Percentiles rank a stretch among this genome's conserved stretches.
phyloP scores from a whole-genome alignment of 2,329 filamentous ascomycete genomes.

The Rasamsonia emersonii region DNA sequence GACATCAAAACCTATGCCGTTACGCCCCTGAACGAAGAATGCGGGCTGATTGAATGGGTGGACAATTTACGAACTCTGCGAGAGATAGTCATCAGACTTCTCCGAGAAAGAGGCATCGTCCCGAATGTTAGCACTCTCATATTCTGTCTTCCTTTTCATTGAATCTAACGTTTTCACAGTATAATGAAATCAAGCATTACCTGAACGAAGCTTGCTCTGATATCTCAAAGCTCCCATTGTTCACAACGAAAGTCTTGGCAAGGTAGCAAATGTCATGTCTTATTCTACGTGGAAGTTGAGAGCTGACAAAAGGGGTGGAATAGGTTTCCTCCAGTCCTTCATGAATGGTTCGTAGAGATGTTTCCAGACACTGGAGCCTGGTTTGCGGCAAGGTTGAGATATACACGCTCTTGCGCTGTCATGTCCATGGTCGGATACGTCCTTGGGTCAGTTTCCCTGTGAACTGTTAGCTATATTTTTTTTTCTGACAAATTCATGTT shows the following conservation, averaged over 20 bases:
- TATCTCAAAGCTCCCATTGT: slow-evolving; percentile 58
- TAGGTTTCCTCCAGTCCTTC: slow-evolving; percentile 73
- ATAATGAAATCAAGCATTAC: slow-evolving; percentile 52
- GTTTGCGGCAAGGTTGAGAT: slow-evolving; percentile 81
- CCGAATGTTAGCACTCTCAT: slow-evolving; percentile 32
- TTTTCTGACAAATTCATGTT: slow-evolving; percentile 6
- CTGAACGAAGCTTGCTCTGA: slow-evolving; percentile 58
- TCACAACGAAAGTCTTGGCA: slow-evolving; percentile 54
- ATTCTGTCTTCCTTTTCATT: neutral
- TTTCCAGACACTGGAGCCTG: slow-evolving; percentile 89
- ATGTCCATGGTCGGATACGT: slow-evolving; percentile 99
- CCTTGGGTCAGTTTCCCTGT: slow-evolving; percentile 46
- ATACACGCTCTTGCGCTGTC: slow-evolving; percentile 88
- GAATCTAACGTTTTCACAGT: slow-evolving; percentile 43
- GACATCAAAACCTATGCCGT: slow-evolving; percentile 95
- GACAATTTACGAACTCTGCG: slow-evolving; percentile 89
- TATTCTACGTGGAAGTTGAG: neutral
- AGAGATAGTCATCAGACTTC: slow-evolving; percentile 75
- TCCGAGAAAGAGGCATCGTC: slow-evolving; percentile 62
- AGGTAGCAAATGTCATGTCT: slow-evolving; percentile 21
- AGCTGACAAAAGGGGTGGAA: slow-evolving; percentile 14
- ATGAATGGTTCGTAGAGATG: slow-evolving; percentile 91
- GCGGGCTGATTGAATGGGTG: slow-evolving; percentile 97
- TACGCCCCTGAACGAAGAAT: slow-evolving; percentile 93
- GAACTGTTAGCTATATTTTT: neutral